Evolutionary conservation across 768 basidiomycete species (phyloP).

Genomic region (Amanita pallidorosea): DNA sequence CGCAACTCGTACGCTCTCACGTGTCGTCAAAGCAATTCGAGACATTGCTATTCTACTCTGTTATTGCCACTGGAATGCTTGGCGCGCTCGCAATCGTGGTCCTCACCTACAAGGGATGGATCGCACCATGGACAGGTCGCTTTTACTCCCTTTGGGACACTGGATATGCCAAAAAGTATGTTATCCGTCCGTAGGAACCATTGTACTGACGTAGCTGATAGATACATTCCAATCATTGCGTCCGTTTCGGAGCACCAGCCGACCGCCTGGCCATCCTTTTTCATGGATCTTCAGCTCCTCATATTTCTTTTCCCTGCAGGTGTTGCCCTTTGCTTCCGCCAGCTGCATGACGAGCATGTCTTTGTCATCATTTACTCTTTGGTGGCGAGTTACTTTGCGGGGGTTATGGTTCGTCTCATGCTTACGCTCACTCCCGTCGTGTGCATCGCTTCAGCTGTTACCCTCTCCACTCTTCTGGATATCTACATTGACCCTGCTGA

Average conservation of each 20-base stretch:
- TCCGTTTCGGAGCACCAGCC: slow-evolving; percentile 99
- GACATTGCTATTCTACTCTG: slow-evolving; percentile 57
- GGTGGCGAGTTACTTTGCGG: slow-evolving; percentile 96
- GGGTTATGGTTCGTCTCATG: slow-evolving; percentile 99
- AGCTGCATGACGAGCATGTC: slow-evolving; percentile 92
- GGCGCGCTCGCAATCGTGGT: slow-evolving; percentile 65
- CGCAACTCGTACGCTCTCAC: slow-evolving; percentile 79
- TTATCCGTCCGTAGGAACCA: slow-evolving; percentile 7
- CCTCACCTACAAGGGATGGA: slow-evolving; percentile 88
- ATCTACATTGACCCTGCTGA: slow-evolving; percentile 81
- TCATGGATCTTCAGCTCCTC: slow-evolving; percentile 98
- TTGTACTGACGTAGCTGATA: slow-evolving; percentile 17
- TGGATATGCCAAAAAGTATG: slow-evolving; percentile 93
- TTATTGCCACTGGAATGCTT: slow-evolving; percentile 59
- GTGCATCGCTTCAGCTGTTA: slow-evolving; percentile 87
- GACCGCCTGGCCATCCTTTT: slow-evolving; percentile 99
- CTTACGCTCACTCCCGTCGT: slow-evolving; percentile 95
- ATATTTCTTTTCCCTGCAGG: slow-evolving; percentile 98
- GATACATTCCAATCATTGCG: slow-evolving; percentile 95
- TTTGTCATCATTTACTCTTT: slow-evolving; percentile 98
- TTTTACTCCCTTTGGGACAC: slow-evolving; percentile 99
- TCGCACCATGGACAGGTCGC: slow-evolving; percentile 99
- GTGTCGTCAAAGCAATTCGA: slow-evolving; percentile 91
- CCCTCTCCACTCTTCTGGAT: slow-evolving; percentile 79
- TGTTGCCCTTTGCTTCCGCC: slow-evolving; percentile 86